Percentiles rank a stretch among this genome's conserved stretches.
These are phyloP conservation scores for Agaricus subrufescens DNA, from an alignment of 768 basidiomycete species.

Conservation along the genomic window DNA sequence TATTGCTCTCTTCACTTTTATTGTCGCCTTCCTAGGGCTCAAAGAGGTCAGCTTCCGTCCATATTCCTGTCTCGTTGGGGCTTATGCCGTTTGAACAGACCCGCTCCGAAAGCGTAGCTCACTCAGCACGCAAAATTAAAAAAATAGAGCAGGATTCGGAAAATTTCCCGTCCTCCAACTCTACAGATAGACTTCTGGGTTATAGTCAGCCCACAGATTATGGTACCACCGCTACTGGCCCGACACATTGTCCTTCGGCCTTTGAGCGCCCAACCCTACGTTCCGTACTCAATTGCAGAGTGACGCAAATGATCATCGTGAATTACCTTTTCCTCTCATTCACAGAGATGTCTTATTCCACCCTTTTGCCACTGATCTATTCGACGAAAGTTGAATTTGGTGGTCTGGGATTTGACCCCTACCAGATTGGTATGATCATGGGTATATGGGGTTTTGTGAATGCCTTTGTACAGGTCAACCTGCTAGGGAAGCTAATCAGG, in stretches of 20 bases:
- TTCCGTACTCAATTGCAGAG: constrained; percentile 21
- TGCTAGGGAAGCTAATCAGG: constrained; percentile 47
- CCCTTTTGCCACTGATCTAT: constrained; percentile 37
- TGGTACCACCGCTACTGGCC: constrained; percentile 5
- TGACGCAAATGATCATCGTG: constrained; percentile 24
- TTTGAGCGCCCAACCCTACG: constrained; percentile 12
- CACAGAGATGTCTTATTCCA: constrained; percentile 29
- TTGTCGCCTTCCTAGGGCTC: constrained; percentile 29
- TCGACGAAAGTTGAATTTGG: constrained; percentile 59
- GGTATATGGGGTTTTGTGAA: constrained; percentile 42
- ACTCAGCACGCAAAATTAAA: constrained; percentile 1
- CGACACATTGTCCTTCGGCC: neutral
- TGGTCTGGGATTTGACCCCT: constrained; percentile 63
- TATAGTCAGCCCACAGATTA: constrained; percentile 8
- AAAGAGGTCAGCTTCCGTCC: constrained; percentile 34
- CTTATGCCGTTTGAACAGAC: constrained; percentile 19
- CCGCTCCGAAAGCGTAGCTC: constrained; percentile 21
- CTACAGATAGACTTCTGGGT: constrained; percentile 3
- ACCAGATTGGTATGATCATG: constrained; percentile 56
- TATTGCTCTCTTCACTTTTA: constrained; percentile 29
- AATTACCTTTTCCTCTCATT: constrained; percentile 33
- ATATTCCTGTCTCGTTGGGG: neutral
- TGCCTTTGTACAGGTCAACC: constrained; percentile 44
- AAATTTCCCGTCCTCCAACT: neutral
- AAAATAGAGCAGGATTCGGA: neutral